Evolutionary conservation across 768 basidiomycete genomes (phyloP).

Genomic region (Collybia sordida): DNA sequence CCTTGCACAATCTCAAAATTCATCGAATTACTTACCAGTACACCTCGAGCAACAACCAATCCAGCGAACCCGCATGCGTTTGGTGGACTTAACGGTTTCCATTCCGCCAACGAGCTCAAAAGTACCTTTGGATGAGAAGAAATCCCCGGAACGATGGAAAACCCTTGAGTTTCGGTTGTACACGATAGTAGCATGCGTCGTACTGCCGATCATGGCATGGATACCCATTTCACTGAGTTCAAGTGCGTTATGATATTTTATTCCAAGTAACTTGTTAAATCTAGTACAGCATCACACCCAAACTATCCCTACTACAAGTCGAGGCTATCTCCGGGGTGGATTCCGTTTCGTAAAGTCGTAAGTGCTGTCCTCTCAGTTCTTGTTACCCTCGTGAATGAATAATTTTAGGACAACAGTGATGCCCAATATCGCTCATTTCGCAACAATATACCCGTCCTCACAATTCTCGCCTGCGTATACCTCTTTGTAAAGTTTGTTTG

Average conservation of each 20-base stretch:
- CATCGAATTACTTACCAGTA: not conserved
- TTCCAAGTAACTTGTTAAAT: no score
- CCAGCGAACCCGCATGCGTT: conserved; percentile 19
- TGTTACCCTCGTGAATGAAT: conserved; percentile 5
- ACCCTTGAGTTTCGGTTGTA: conserved; percentile 84
- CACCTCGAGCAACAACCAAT: conserved; percentile 1
- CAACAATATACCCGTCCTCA: conserved; percentile 68
- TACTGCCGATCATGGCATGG: conserved; percentile 75
- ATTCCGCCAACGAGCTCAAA: conserved; percentile 43
- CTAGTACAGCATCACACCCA: conserved; percentile 59
- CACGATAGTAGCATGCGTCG: conserved; percentile 54
- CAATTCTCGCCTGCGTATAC: conserved; percentile 46
- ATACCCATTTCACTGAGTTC: conserved; percentile 71
- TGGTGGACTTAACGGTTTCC: conserved; percentile 52
- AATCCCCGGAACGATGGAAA: conserved; percentile 63
- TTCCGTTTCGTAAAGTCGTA: conserved; percentile 78
- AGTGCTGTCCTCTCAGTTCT: conserved; percentile 26
- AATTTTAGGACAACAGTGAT: conserved; percentile 84
- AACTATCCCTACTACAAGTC: conserved; percentile 66
- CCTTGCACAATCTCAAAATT: not conserved
- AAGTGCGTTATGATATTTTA: conserved; percentile 47
- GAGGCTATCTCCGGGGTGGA: conserved; percentile 73
- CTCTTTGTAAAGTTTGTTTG: conserved; percentile 56
- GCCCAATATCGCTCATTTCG: conserved; percentile 89
- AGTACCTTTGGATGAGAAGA: conserved; percentile 19